Conservation (phyloP, 768 basidiomycete genomes). For the Sporobolomyces phaffii region DNA sequence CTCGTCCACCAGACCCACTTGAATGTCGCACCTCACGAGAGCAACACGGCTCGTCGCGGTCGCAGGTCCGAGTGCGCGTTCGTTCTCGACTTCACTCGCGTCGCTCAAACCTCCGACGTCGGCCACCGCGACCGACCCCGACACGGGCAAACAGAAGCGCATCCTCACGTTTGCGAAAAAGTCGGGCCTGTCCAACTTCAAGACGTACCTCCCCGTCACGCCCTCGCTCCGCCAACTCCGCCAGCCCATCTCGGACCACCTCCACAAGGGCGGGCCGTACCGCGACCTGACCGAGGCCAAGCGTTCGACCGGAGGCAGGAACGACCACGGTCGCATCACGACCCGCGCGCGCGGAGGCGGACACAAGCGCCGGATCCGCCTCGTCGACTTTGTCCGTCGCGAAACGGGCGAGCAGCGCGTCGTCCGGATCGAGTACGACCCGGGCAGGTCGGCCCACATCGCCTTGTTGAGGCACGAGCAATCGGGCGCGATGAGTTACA, state of each 20-base stretch:
- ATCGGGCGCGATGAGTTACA: slow-evolving; percentile 65
- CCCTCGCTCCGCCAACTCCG: slow-evolving; percentile 80
- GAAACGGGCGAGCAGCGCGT: slow-evolving; percentile 79
- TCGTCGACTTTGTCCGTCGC: slow-evolving; percentile 75
- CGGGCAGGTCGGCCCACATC: slow-evolving; percentile 86
- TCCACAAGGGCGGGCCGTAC: slow-evolving; percentile 79
- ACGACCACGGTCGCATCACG: slow-evolving; percentile 73
- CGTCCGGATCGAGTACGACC: slow-evolving; percentile 93
- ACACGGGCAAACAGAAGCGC: slow-evolving; percentile 9
- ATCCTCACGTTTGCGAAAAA: slow-evolving; percentile 29
- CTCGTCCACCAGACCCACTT: too few species aligned
- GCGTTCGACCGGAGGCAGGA: slow-evolving; percentile 80
- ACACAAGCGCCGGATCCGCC: slow-evolving; percentile 75
- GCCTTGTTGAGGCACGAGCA: slow-evolving; percentile 68
- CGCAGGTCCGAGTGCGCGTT: not conserved
- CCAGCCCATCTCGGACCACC: slow-evolving; percentile 71
- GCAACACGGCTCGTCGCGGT: not conserved
- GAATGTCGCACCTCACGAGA: slow-evolving; percentile 2
- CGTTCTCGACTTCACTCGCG: slow-evolving; percentile 7
- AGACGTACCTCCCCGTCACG: slow-evolving; percentile 82
- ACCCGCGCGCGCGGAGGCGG: slow-evolving; percentile 87
- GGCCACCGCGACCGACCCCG: not conserved
- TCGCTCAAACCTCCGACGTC: slow-evolving; percentile 13
- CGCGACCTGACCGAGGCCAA: slow-evolving; percentile 72
- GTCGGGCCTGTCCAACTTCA: slow-evolving; percentile 54